Evolutionary conservation across 371 early-diverging fungal species (phyloP), one percentile per base, ranked within the genome.

Genomic region (Apophysomyces ossiformis): DNA sequence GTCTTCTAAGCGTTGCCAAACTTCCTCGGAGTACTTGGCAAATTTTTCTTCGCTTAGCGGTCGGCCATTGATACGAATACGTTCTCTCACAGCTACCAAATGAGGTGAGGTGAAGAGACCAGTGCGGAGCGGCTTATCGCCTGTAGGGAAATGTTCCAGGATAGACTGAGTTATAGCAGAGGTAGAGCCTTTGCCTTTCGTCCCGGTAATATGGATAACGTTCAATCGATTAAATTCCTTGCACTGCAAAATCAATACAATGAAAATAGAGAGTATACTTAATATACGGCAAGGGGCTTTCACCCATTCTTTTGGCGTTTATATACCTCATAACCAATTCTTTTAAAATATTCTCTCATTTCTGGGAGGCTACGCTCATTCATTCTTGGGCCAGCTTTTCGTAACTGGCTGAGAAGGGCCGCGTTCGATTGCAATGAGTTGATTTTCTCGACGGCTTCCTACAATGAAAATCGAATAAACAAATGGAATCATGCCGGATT

Each of bases 51-150:
- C 83, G 9, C 85, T 81, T 4, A 99, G 75, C 4, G 97, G 96
- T 18, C 60, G 72, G 0, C 98, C 97, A 71, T 97, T 85, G 73
- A 98, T 93, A 50, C 96, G 85, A 63, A 99, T 96, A 36, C 99
- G 87, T 74, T 99, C 99, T 36, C 97, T 89, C 12, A 94, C 96
- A 61, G 94, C 89, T 46, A 93, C 85, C 68, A 98, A 70, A 71
- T 98, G 99, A 16, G 99, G 99, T 0, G 96, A 96, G 7, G 98
- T 96, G 70, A 89, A 99, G 43, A 97, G 74, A 67, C 92, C 92
- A 4, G 91, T 84, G 69, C 85, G 76, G 65, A 89, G 46, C 60
- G 85, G 57, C 69, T 70, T 46, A 1, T 68, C 68, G 5, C 54
- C 54, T 36, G 72, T 68, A 37, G 73, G 68, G 44, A 64, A 78